phyloP scores from a whole-genome alignment of 2,329 filamentous ascomycete genomes.

The Chalaropsis ovoidea region DNA sequence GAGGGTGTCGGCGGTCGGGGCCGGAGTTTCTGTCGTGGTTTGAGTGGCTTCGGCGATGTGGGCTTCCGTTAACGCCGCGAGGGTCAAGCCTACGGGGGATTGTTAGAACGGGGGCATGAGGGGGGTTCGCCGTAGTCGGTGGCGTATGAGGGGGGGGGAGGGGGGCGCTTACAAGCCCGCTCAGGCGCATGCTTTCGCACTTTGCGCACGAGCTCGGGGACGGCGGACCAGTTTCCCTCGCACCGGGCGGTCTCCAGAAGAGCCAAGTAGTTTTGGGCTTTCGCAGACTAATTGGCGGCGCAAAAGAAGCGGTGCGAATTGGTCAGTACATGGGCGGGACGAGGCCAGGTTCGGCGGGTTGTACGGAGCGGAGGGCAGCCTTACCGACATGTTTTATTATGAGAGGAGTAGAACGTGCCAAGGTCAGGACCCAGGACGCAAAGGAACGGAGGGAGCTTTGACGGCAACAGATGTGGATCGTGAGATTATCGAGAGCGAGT shows the following conservation, averaged over 20 bases:
- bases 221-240: constrained; percentile 73
- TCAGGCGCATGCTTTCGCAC: constrained; percentile 86
- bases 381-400: constrained; percentile 23
- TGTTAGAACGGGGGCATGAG: constrained; percentile 24
- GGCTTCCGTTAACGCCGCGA: constrained; percentile 60
- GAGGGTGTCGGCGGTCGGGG: constrained; percentile 39
- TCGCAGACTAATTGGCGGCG: constrained; percentile 36
- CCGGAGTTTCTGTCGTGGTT: constrained; percentile 34
- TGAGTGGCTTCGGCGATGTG: constrained; percentile 48
- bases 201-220: constrained; percentile 85
- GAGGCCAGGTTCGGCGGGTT: background rate
- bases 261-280: constrained; percentile 71
- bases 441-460: constrained; percentile 1
- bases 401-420: background rate
- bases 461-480: background rate
- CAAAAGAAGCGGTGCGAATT: background rate
- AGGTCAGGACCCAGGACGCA: background rate
- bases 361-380: background rate
- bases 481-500: background rate
- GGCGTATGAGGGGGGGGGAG: constrained; percentile 25
- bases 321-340: background rate
- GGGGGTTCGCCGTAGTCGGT: background rate
- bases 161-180: constrained; percentile 58
- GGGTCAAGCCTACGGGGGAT: constrained; percentile 50
- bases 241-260: constrained; percentile 79